Base-by-base conservation (phyloP, 805 yeast genomes). In the Candida khao-thaluensis region DNA sequence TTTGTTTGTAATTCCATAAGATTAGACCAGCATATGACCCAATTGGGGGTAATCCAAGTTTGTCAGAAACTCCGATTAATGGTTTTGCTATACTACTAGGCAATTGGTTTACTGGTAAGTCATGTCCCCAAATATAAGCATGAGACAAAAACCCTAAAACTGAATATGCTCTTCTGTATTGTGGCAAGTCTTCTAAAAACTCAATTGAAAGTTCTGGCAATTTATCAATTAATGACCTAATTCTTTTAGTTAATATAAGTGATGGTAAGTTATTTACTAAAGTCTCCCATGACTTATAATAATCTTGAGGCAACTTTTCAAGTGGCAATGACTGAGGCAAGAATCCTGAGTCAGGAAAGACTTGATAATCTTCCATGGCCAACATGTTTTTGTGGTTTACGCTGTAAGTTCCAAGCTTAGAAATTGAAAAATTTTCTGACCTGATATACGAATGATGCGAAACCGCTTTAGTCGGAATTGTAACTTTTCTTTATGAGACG, bases 61-160 rank as follows among this genome's bases (percentile, higher is more conserved):
- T 52, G 2, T 77, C 76, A 6, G 85, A 64, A 0, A 79, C 76
- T 32, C 62, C 63, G 2, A 85, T 47, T 64, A 87, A 73, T 0
- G 98, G 97, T 36, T 67, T 61, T 1, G 96, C 82, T 16, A 90
- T 53, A 44, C 76, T 78, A 34, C 56, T 62, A 0, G 97, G 96
- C 11, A 91, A 59, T 29, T 60, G 66, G 44, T 83, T 81, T 9
- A 64, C 59, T 12, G 95, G 84, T 33, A 60, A 57, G 40, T 77
- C 79, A 15, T 77, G 77, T 1, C 87, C 83, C 98, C 98, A 90
- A 17, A 90, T 81, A 56, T 90, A 90, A 1, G 93, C 95, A 59
- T 90, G 96, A 2, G 88, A 75, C 31, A 91, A 59, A 53, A 89
- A 90, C 9, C 91, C 82, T 20, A 90, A 68, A 2, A 88, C 66